Evolutionary conservation across 257 asterid genomes (phyloP).

Genomic region (Solanum appendiculatum): DNA sequence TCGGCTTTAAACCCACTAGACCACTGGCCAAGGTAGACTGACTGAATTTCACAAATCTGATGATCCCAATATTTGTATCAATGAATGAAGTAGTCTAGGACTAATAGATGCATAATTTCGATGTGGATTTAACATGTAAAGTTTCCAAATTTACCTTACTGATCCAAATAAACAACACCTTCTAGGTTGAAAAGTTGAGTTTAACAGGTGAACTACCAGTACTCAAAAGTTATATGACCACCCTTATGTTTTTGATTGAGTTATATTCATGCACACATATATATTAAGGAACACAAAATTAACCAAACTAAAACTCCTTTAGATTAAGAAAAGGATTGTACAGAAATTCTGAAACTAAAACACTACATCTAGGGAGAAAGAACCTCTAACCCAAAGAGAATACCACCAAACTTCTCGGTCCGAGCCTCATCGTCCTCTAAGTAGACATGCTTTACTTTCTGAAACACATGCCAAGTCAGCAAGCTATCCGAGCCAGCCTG

Average conservation of each 20-base stretch:
- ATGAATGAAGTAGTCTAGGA: background rate
- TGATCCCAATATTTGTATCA: background rate
- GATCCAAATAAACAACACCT: background rate
- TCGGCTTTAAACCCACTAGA: background rate
- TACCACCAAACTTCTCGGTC: slow-evolving; percentile 49
- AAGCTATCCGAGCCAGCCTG: slow-evolving; percentile 93
- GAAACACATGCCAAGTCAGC: slow-evolving; percentile 65
- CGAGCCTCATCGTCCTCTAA: slow-evolving; percentile 29
- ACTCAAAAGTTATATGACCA: background rate
- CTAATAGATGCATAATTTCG: background rate
- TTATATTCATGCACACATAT: background rate
- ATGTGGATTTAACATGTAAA: background rate
- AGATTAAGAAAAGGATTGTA: slow-evolving; percentile 24
- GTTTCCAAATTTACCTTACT: background rate
- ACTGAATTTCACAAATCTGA: background rate
- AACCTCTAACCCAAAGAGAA: slow-evolving; percentile 79
- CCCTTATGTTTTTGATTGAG: background rate
- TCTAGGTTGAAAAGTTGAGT: background rate
- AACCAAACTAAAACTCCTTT: background rate
- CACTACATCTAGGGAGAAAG: slow-evolving; percentile 25
- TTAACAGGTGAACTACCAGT: background rate
- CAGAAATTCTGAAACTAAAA: slow-evolving; percentile 17
- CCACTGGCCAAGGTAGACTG: background rate
- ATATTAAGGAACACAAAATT: background rate
- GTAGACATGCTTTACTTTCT: slow-evolving; percentile 40